phyloP scores from a whole-genome alignment of 768 basidiomycete species.

The Omphalotus guepiniiformis region DNA sequence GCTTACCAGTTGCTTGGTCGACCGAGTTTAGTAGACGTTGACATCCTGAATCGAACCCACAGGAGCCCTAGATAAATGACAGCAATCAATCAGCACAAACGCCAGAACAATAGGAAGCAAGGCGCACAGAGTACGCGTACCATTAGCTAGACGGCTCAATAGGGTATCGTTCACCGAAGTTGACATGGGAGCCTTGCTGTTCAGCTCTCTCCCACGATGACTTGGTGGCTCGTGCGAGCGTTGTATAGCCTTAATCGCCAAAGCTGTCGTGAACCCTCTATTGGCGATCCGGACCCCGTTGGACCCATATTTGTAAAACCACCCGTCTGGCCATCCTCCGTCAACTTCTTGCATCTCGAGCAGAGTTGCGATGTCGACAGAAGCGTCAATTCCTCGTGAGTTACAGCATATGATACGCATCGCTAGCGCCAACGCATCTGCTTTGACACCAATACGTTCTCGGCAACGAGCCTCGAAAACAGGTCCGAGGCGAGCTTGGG shows the following conservation, averaged over 20 bases:
- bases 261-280: constrained; percentile 49
- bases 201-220: too few relatives aligned
- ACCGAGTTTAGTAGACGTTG: too few relatives aligned
- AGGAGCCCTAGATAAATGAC: too few relatives aligned
- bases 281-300: constrained; percentile 48
- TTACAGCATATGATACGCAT: constrained; percentile 49
- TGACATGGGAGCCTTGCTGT: too few relatives aligned
- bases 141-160: too few relatives aligned
- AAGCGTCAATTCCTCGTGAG: constrained; percentile 35
- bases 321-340: constrained; percentile 52
- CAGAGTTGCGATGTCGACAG: constrained; percentile 41
- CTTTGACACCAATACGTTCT: constrained; percentile 45
- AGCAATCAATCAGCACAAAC: too few relatives aligned
- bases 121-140: too few relatives aligned
- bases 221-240: too few relatives aligned
- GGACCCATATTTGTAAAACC: constrained; percentile 53
- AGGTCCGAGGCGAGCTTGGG: constrained; percentile 33
- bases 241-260: constrained; percentile 53
- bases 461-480: constrained; percentile 41
- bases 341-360: constrained; percentile 47
- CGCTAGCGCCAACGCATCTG: constrained; percentile 51
- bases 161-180: too few relatives aligned
- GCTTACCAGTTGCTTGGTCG: too few relatives aligned
- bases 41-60: too few relatives aligned
- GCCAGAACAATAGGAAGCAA: too few relatives aligned